Evolutionary conservation across 2,329 filamentous ascomycete species (phyloP).

Genomic region (Parascedosporium putredinis): DNA sequence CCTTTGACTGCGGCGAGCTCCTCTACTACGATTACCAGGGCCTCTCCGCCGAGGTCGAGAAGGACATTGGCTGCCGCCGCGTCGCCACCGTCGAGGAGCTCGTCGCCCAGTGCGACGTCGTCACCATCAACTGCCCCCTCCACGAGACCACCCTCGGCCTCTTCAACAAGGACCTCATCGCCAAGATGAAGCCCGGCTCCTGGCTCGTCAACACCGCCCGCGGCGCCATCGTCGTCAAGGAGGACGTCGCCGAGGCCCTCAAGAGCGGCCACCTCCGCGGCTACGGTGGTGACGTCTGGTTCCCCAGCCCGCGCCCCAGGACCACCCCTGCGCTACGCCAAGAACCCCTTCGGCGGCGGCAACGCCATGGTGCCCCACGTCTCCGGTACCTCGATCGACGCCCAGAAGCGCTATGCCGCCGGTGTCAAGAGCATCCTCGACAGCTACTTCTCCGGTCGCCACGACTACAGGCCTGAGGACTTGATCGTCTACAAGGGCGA

Average conservation of each 20-base stretch:
- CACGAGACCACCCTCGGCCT: constrained; percentile 95
- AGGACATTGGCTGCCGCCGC: constrained; percentile 89
- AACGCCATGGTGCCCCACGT: constrained; percentile 99
- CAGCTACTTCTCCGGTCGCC: constrained; percentile 77
- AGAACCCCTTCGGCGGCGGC: constrained; percentile 91
- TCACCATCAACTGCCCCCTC: constrained; percentile 98
- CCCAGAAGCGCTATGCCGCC: constrained; percentile 82
- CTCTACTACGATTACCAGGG: constrained; percentile 99
- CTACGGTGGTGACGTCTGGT: constrained; percentile 88
- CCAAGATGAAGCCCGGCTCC: constrained; percentile 97
- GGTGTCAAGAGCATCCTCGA: constrained; percentile 84
- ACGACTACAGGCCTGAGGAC: constrained; percentile 84
- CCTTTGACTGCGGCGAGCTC: constrained; percentile 99
- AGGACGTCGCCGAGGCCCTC: constrained; percentile 91
- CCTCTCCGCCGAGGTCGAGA: constrained; percentile 71
- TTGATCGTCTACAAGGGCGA: constrained; percentile 83
- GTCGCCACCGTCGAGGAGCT: constrained; percentile 88
- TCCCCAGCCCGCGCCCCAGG: constrained; percentile 89
- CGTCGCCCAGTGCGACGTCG: constrained; percentile 85
- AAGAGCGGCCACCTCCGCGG: constrained; percentile 84
- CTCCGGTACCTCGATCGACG: constrained; percentile 97
- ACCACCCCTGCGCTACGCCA: constrained; percentile 87
- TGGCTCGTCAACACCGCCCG: constrained; percentile 99
- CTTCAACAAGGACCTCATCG: constrained; percentile 97
- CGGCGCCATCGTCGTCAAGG: constrained; percentile 98